phyloP scores from a whole-genome alignment of 768 basidiomycete species.

The Boletus barrowsii region DNA sequence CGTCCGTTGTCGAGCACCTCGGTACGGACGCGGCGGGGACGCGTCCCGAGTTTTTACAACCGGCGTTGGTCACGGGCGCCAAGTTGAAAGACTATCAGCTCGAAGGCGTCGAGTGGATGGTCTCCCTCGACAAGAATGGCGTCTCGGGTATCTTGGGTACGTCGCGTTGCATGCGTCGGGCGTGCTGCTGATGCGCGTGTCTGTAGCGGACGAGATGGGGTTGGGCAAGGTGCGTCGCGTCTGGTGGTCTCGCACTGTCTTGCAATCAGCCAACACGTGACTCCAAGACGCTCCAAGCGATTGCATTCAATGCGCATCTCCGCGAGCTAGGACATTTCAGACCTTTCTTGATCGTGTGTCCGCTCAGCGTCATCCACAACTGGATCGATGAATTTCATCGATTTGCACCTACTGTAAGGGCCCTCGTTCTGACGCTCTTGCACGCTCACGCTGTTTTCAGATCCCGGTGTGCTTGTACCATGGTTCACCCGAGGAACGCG shows the following conservation, averaged over 20 bases:
- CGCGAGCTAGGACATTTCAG: slow-evolving; percentile 66
- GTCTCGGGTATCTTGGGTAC: slow-evolving; percentile 76
- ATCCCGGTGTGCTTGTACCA: slow-evolving; percentile 92
- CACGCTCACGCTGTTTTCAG: slow-evolving; percentile 33
- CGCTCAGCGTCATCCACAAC: slow-evolving; percentile 89
- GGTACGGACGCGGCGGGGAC: background rate
- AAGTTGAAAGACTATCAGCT: slow-evolving; percentile 88
- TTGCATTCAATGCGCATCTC: slow-evolving; percentile 89
- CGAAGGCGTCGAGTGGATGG: slow-evolving; percentile 95
- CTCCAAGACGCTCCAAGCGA: slow-evolving; percentile 85
- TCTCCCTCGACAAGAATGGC: slow-evolving; percentile 79
- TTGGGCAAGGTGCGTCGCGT: slow-evolving; percentile 64
- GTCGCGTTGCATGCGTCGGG: slow-evolving; percentile 18
- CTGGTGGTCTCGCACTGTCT: background rate
- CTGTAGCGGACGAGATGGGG: slow-evolving; percentile 90
- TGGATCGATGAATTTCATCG: slow-evolving; percentile 84
- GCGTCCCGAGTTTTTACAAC: slow-evolving; percentile 59
- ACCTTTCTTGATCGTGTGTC: slow-evolving; percentile 88
- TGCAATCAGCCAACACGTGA: background rate
- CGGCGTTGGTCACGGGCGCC: slow-evolving; percentile 77
- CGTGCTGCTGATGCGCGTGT: slow-evolving; percentile 8
- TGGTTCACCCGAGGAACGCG: slow-evolving; percentile 77
- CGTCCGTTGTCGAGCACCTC: background rate
- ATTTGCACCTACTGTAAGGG: slow-evolving; percentile 73
- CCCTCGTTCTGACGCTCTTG: background rate